Base-by-base conservation (phyloP, 129 eudicot genomes). In the Deinandra increscens region DNA sequence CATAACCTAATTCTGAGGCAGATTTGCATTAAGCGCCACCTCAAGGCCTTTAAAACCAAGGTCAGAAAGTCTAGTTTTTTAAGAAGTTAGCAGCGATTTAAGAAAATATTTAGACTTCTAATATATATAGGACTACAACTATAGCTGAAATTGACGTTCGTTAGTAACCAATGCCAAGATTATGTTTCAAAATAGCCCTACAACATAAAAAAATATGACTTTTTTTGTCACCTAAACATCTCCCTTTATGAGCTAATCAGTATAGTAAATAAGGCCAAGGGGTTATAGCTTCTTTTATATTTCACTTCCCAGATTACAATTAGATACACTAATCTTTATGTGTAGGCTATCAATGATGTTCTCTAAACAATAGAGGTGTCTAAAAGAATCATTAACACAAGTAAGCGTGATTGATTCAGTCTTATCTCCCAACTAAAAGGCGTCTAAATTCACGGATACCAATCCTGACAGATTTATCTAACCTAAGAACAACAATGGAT, bases 101-200 rank as follows among this genome's bases (percentile, higher is more conserved):
- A 26, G 31, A 26, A 26, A 26, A 26, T 26, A 26, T 26, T 36
- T 36, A 6, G 51, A 14, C 19, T 44, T 41, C 0, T 31, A 48
- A 9, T 9, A 48, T 14, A n/a, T 18, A 48, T 11, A 67, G 9
- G 48, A n/a, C n/a, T 6, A 34, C 33, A 68, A 15, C 7, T 49
- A 2, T 67, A 67, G 36, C 60, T 26, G 15, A 9, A 29, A 67
- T 4, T 18, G 54, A 41, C 20, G 38, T 26, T 20, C 31, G 29
- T 48, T 15, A 67, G 7, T 38, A 19, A 33, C 71, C 65, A 70
- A 5, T 70, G 48, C 20, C 50, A 38, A 38, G 26, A 55, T 19
- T 39, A 54, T 22, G 37, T 20, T 54, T 55, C n/a, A 23, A 2
- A 39, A 20, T 38, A 33, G 41, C 6, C 20, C 7, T n/a, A 11